phyloP scores from a whole-genome alignment of 352 stramenopile species.

The Phytophthora idaei region DNA sequence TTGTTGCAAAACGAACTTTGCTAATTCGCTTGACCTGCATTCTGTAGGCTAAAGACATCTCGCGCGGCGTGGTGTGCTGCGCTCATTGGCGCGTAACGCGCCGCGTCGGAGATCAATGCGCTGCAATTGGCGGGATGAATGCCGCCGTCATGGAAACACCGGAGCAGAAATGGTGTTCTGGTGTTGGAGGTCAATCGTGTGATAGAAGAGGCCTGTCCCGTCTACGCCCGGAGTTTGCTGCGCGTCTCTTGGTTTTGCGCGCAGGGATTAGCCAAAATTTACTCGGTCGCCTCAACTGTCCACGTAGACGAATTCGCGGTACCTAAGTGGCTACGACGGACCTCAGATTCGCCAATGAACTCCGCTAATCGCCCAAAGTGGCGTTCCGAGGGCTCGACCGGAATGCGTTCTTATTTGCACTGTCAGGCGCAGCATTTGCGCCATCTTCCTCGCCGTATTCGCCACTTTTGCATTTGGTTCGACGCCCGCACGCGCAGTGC shows the following conservation, averaged over 20 bases:
- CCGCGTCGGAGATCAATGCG: constrained; percentile 17
- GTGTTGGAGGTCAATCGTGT: constrained; percentile 15
- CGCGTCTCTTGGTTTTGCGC: constrained; percentile 14
- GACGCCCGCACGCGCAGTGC: constrained; percentile 17
- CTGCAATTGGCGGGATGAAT: constrained; percentile 12
- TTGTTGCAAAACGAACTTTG: no score
- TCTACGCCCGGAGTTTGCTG: background rate
- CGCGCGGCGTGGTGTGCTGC: background rate
- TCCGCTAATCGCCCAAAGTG: background rate
- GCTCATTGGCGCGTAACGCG: constrained; percentile 20
- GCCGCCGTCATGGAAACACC: constrained; percentile 6
- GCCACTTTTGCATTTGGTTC: constrained; percentile 25
- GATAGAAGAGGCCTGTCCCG: constrained; percentile 1
- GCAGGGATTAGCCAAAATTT: constrained; percentile 16
- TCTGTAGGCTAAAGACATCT: no score
- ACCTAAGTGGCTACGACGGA: constrained; percentile 21
- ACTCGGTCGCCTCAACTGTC: constrained; percentile 4
- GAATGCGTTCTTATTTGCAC: constrained; percentile 5
- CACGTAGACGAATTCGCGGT: constrained; percentile 28
- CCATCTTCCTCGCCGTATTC: constrained; percentile 1
- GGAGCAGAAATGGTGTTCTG: constrained; percentile 4
- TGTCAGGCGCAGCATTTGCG: constrained; percentile 14
- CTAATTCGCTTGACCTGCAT: no score
- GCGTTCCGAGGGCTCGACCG: constrained; percentile 18
- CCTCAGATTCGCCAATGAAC: constrained; percentile 20